Percentiles rank a stretch among this genome's conserved stretches.
phyloP scores from a whole-genome alignment of 2,329 filamentous ascomycete genomes.

The Dactylellina cionopaga region DNA sequence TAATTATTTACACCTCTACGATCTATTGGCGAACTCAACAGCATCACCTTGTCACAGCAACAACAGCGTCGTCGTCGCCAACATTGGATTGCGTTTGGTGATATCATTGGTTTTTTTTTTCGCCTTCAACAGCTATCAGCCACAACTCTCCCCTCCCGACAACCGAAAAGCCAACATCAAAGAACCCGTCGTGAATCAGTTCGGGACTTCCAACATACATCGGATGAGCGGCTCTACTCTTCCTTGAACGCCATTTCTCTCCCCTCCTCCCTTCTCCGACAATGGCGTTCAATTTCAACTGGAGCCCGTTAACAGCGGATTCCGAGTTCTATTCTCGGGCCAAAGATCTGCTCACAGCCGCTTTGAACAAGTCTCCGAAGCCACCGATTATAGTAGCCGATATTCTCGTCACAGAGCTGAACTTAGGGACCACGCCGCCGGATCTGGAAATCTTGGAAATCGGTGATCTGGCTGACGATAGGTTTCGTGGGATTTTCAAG shows the following conservation, averaged over 20 bases:
- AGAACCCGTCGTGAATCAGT: constrained; percentile 19
- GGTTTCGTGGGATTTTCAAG: constrained; percentile 98
- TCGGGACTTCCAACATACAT: constrained; percentile 5
- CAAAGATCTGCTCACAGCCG: constrained; percentile 90
- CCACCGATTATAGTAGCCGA: constrained; percentile 99
- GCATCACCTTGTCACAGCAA: too few species aligned
- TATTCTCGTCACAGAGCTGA: constrained; percentile 97
- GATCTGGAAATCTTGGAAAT: constrained; percentile 98
- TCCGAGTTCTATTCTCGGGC: constrained; percentile 89
- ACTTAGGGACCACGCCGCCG: constrained; percentile 91
- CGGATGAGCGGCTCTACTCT: constrained; percentile 46
- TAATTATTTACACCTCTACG: too few species aligned
- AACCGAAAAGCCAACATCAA: not conserved
- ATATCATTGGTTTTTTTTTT: not conserved
- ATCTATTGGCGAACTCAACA: too few species aligned
- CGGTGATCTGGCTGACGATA: constrained; percentile 94
- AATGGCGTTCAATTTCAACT: constrained; percentile 99
- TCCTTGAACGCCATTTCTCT: constrained; percentile 20
- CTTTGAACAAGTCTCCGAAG: constrained; percentile 96
- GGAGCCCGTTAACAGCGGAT: constrained; percentile 97
- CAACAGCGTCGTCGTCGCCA: too few species aligned
- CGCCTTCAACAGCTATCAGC: not conserved
- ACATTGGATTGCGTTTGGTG: too few species aligned
- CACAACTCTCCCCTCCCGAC: not conserved
- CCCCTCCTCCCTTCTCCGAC: constrained; percentile 10